Base-by-base conservation (phyloP, 352 stramenopile species). In the Phytophthora podocarpi region DNA sequence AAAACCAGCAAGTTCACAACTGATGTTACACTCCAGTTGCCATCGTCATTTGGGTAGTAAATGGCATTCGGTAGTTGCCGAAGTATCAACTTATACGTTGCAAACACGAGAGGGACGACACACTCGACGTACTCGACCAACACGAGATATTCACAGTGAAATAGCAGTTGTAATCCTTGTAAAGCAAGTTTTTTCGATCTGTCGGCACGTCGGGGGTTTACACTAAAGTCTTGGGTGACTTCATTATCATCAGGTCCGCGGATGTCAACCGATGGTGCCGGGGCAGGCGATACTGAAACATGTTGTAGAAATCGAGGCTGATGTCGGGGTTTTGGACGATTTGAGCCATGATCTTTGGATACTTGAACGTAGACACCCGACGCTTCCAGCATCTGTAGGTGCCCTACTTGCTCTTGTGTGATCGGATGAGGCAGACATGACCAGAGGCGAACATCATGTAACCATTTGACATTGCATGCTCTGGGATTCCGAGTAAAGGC, bases 1-100 rank as follows among this genome's bases (percentile, higher is more conserved):
- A 74, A 76, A 1, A 65, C n/a, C 5, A 64, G 6, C 0, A 67
- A 12, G 9, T 61, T 61, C 32, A 54, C 39, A 31, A 36, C 12
- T 1, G 27, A 24, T 13, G 48, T 5, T 30, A 43, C 12, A n/a
- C 50, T 24, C 40, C 37, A 51, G 39, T 59, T 51, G 27, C 4
- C 15, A 7, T 12, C 51, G 6, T 46, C 20, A 5, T 18, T 32
- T 5, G 36, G 39, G 20, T 36, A 59, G 16, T 57, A 60, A 10
- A 37, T 27, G 10, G n/a, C 13, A 21, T 60, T 60, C 8, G 28
- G 40, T 12, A 45, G 21, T n/a, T 30, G 30, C 1, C 8, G n/a
- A 30, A 46, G 20, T 5, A 39, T 6, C 28, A 26, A 27, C 23
- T 34, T 41, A n/a, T 51, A 59, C 2, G 27, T 43, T 20, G 11